Conservation (phyloP, 495 filamentous ascomycete genomes). For the Parathielavia hyrcaniae region DNA sequence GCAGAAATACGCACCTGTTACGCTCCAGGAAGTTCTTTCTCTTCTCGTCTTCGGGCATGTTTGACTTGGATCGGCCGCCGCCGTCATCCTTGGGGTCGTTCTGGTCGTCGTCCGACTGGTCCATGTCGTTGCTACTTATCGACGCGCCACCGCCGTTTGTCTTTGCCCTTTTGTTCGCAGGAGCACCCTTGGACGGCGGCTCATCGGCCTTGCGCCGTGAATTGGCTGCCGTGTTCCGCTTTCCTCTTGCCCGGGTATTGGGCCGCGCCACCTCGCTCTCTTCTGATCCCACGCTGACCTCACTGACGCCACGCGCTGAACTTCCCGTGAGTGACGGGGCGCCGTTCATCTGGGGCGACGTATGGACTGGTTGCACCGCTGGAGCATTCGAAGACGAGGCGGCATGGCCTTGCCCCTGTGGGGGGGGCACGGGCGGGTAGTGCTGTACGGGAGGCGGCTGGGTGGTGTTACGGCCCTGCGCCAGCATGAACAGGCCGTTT, state of each 20-base stretch:
- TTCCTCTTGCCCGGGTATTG: constrained; percentile 59
- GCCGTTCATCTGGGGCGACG: constrained; percentile 48
- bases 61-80: constrained; percentile 42
- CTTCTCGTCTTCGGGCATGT: constrained; percentile 99
- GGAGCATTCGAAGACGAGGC: constrained; percentile 27
- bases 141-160: constrained; percentile 41
- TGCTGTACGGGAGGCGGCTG: constrained; percentile 46
- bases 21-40: constrained; percentile 94
- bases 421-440: constrained; percentile 47
- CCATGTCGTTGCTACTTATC: constrained; percentile 28
- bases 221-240: constrained; percentile 47
- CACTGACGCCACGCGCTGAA: constrained; percentile 53
- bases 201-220: constrained; percentile 80
- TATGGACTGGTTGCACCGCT: constrained; percentile 39
- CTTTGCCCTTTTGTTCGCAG: constrained; percentile 67
- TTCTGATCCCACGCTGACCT: constrained; percentile 66
- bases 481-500: constrained; percentile 88
- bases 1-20: constrained; percentile 65
- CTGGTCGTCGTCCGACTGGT: constrained; percentile 32
- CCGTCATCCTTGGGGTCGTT: constrained; percentile 47
- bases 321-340: constrained; percentile 40
- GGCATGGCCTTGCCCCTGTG: constrained; percentile 38
- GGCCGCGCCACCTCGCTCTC: constrained; percentile 61
- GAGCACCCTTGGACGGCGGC: constrained; percentile 49
- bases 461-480: constrained; percentile 59